These are phyloP conservation scores for Apiospora pterosperma DNA, from an alignment of 2,329 filamentous ascomycete genomes.

Conservation along the genomic window DNA sequence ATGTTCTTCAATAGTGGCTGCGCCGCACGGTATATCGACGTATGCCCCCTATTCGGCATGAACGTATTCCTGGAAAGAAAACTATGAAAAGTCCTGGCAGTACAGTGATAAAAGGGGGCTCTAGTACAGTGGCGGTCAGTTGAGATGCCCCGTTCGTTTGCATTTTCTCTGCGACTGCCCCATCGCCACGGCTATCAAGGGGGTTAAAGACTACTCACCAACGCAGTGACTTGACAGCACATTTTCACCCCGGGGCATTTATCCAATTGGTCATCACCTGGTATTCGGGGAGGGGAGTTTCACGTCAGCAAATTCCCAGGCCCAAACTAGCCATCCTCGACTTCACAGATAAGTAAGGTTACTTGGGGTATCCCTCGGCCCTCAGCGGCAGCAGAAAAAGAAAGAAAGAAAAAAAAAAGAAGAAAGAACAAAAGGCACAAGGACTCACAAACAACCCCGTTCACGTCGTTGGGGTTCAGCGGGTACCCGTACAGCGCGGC, in stretches of 20 bases:
- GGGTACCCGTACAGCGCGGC: slow-evolving; percentile 24
- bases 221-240: slow-evolving; percentile 27
- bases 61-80: not conserved
- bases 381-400: too few relatives aligned
- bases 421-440: too few relatives aligned
- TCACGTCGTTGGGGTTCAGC: slow-evolving; percentile 27
- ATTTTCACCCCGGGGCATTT: slow-evolving; percentile 26
- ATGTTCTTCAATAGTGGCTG: too few relatives aligned
- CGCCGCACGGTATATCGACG: too few relatives aligned
- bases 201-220: slow-evolving; percentile 21
- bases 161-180: not conserved
- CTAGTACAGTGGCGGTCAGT: slow-evolving; percentile 13
- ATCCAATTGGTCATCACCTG: slow-evolving; percentile 20
- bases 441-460: slow-evolving; percentile 26
- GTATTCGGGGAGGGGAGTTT: too few relatives aligned
- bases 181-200: not conserved
- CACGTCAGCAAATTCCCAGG: too few relatives aligned
- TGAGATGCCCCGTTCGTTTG: not conserved
- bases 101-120: slow-evolving; percentile 28
- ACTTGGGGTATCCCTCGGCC: too few relatives aligned
- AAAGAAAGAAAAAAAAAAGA: too few relatives aligned
- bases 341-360: too few relatives aligned
- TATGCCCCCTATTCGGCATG: too few relatives aligned
- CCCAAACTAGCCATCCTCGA: not conserved
- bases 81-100: slow-evolving; percentile 15